These are phyloP conservation scores for Stemphylium beticola DNA, from an alignment of 2,329 filamentous ascomycete species.

Conservation along the genomic window DNA sequence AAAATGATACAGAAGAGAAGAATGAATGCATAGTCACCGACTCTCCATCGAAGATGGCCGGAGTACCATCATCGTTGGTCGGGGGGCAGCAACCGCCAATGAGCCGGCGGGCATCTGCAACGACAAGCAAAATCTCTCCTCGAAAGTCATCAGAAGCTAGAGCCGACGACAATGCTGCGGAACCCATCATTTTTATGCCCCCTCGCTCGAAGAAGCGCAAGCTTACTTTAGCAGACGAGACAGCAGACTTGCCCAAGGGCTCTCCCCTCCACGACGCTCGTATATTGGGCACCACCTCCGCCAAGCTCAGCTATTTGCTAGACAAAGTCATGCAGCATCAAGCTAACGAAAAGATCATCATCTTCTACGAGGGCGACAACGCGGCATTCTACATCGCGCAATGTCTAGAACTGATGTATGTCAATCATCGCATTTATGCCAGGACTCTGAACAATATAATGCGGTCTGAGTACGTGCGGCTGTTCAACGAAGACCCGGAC, in stretches of 20 bases:
- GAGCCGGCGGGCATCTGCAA: constrained; percentile 31
- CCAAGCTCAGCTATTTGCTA: constrained; percentile 86
- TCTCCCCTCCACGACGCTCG: constrained; percentile 65
- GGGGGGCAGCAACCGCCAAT: constrained; percentile 45
- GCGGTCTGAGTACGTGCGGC: constrained; percentile 76
- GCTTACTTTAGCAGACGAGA: constrained; percentile 39
- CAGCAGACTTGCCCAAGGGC: constrained; percentile 43
- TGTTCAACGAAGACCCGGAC: constrained; percentile 73
- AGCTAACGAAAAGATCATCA: constrained; percentile 78
- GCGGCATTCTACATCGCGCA: constrained; percentile 85
- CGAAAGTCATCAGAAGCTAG: constrained; percentile 17
- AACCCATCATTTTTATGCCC: constrained; percentile 3
- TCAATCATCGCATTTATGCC: constrained; percentile 71
- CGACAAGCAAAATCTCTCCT: constrained; percentile 30
- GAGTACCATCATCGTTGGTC: constrained; percentile 51
- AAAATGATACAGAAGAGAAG: constrained; percentile 18
- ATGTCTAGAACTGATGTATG: constrained; percentile 73
- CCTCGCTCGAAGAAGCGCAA: constrained; percentile 39
- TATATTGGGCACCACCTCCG: constrained; percentile 80
- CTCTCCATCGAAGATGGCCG: constrained; percentile 40
- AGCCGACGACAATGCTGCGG: not conserved
- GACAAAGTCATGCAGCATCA: constrained; percentile 74
- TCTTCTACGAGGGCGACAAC: constrained; percentile 92
- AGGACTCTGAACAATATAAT: constrained; percentile 65
- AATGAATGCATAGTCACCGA: constrained; percentile 6